These are phyloP conservation scores for Tylopilus felleus DNA, from an alignment of 768 basidiomycete species.

Conservation along the genomic window DNA sequence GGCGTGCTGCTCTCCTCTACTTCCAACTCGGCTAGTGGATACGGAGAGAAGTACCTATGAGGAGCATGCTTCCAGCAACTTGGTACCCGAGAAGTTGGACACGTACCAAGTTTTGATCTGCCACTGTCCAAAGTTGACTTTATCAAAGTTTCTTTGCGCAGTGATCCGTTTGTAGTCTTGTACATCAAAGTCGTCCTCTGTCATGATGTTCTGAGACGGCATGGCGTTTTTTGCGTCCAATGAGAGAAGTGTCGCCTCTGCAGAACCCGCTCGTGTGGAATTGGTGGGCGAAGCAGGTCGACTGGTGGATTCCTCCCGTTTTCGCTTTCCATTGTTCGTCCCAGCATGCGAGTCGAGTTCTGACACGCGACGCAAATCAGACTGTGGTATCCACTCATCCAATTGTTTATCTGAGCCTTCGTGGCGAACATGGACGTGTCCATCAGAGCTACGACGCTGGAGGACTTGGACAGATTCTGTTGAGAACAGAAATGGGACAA, in stretches of 20 bases:
- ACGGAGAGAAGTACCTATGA: slow-evolving; percentile 89
- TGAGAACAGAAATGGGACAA: slow-evolving; percentile 1
- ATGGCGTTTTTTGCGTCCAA: slow-evolving; percentile 12
- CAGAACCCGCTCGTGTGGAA: slow-evolving; percentile 26
- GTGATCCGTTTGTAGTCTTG: slow-evolving; percentile 65
- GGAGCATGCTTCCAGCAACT: neutral
- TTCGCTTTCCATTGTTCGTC: slow-evolving; percentile 35
- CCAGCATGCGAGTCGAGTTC: slow-evolving; percentile 25
- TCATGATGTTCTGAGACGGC: slow-evolving; percentile 39
- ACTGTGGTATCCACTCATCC: slow-evolving; percentile 68
- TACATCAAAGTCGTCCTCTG: slow-evolving; percentile 69
- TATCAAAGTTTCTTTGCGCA: slow-evolving; percentile 79
- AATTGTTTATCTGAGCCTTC: slow-evolving; percentile 64
- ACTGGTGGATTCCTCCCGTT: slow-evolving; percentile 18
- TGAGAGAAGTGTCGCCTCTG: slow-evolving; percentile 5
- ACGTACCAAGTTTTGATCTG: slow-evolving; percentile 86
- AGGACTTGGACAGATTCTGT: slow-evolving; percentile 52
- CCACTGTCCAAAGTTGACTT: slow-evolving; percentile 81
- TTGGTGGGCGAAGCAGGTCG: slow-evolving; percentile 15
- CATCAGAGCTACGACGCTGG: slow-evolving; percentile 40
- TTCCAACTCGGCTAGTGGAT: slow-evolving; percentile 73
- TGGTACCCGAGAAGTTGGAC: neutral
- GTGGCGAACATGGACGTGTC: slow-evolving; percentile 70
- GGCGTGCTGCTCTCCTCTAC: slow-evolving; percentile 42
- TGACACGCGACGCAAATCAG: slow-evolving; percentile 30